These are phyloP conservation scores for Saturnispora bothae DNA, from an alignment of 805 yeast species.

Conservation along the genomic window DNA sequence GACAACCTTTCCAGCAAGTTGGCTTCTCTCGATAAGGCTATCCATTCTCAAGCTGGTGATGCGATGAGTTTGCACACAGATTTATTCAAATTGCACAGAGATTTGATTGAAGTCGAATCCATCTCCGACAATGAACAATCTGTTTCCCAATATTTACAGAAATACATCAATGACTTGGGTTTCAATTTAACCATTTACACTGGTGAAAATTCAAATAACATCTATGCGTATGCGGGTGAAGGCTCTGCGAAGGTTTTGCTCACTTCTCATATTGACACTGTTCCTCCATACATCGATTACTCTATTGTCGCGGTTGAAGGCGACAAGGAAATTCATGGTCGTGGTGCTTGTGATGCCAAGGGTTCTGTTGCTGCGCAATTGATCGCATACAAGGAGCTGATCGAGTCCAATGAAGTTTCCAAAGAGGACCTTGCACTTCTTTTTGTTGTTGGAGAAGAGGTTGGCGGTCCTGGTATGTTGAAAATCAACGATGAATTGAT, in stretches of 20 bases:
- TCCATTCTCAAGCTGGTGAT: background rate
- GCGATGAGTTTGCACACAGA: slow-evolving; percentile 9
- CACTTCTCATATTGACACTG: slow-evolving; percentile 64
- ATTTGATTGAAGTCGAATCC: slow-evolving; percentile 28
- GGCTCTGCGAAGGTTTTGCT: slow-evolving; percentile 35
- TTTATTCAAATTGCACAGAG: slow-evolving; percentile 26
- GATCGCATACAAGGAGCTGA: slow-evolving; percentile 39
- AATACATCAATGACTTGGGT: slow-evolving; percentile 39
- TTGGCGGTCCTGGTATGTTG: slow-evolving; percentile 55
- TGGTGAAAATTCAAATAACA: slow-evolving; percentile 19
- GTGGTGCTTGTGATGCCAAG: slow-evolving; percentile 67
- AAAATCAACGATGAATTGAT: slow-evolving; percentile 29
- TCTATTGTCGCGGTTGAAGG: slow-evolving; percentile 17
- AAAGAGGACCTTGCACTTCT: slow-evolving; percentile 51
- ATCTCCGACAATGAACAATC: slow-evolving; percentile 26
- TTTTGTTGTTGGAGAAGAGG: slow-evolving; percentile 64
- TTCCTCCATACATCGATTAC: slow-evolving; percentile 55
- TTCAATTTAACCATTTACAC: slow-evolving; percentile 32
- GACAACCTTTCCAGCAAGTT: background rate
- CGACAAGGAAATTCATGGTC: slow-evolving; percentile 45
- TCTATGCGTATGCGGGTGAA: slow-evolving; percentile 46
- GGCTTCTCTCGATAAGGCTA: background rate
- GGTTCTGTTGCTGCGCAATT: slow-evolving; percentile 58
- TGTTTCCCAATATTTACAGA: slow-evolving; percentile 31
- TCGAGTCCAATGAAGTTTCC: slow-evolving; percentile 26